Conservation (phyloP, 1,139 yeast genomes). For the Hyphopichia pseudoburtonii region DNA sequence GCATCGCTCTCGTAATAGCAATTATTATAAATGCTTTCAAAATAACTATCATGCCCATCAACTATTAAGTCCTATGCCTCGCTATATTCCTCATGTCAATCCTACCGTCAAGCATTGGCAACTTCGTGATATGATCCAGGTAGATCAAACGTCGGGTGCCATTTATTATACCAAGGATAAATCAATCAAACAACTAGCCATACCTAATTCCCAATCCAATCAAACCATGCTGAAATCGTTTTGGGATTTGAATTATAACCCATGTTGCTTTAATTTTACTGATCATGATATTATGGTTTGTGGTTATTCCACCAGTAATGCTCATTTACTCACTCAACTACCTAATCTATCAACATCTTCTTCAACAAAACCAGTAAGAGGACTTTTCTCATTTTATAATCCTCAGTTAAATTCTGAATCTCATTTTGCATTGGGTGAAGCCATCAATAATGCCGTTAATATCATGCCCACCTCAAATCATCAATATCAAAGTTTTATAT, state of each 20-base stretch:
- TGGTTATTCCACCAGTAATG: no score
- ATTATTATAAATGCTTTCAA: slow-evolving; percentile 40
- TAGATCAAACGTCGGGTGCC: slow-evolving; percentile 26
- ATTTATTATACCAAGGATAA: slow-evolving; percentile 37
- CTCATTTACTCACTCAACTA: slow-evolving; percentile 27
- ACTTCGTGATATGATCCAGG: slow-evolving; percentile 69
- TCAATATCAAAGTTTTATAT: slow-evolving; percentile 58
- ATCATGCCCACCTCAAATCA: slow-evolving; percentile 41
- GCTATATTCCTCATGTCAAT: slow-evolving; percentile 31
- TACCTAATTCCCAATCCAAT: background rate
- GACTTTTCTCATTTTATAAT: slow-evolving; percentile 60
- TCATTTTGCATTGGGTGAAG: slow-evolving; percentile 68
- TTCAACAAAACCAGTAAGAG: slow-evolving; percentile 41
- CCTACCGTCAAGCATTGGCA: slow-evolving; percentile 76
- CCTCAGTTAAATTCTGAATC: slow-evolving; percentile 44
- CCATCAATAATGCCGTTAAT: slow-evolving; percentile 81
- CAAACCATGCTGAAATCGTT: no score
- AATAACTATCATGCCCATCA: slow-evolving; percentile 45
- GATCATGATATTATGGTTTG: slow-evolving; percentile 57
- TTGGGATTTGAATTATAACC: slow-evolving; percentile 47
- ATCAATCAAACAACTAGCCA: slow-evolving; percentile 13
- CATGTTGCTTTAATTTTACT: slow-evolving; percentile 67
- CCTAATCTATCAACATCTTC: slow-evolving; percentile 17
- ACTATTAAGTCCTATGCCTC: slow-evolving; percentile 38
- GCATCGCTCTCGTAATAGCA: slow-evolving; percentile 9